Conservation (phyloP, 345 rosid genomes). For the Arabidopsis thaliana region DNA sequence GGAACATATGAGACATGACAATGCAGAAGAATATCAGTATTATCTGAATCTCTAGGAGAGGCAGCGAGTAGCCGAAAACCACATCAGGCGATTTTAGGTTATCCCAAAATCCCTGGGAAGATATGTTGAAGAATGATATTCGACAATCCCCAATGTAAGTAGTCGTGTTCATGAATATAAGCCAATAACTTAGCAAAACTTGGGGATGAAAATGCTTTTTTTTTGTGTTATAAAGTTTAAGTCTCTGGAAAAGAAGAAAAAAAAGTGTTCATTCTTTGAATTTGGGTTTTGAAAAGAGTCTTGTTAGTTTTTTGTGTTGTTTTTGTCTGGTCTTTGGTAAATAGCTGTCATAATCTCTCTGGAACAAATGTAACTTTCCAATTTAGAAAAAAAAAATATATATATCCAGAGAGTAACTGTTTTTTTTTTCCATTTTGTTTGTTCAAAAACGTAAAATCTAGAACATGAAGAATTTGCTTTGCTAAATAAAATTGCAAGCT, state of each 20-base stretch:
- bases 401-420: not conserved
- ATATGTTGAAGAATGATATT: constrained; percentile 16
- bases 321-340: not conserved
- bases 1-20: constrained; percentile 27
- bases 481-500: not conserved
- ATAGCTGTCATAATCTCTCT: not conserved
- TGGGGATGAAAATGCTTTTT: not conserved
- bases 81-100: constrained; percentile 8
- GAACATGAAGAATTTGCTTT: not conserved
- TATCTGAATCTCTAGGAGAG: constrained; percentile 40
- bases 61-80: constrained; percentile 36
- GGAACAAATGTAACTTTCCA: not conserved
- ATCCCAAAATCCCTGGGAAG: constrained; percentile 36
- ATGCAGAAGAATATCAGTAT: constrained; percentile 21
- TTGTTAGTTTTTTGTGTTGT: not conserved
- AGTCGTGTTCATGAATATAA: constrained; percentile 31
- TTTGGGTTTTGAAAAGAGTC: not conserved
- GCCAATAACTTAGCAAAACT: not conserved
- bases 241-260: no score
- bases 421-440: not conserved
- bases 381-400: not conserved
- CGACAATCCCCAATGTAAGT: constrained; percentile 12
- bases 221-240: not conserved
- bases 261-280: not conserved
- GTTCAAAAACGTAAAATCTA: not conserved